Conservation (phyloP, 75 land plant species). For the Pseudotsuga menziesii region DNA sequence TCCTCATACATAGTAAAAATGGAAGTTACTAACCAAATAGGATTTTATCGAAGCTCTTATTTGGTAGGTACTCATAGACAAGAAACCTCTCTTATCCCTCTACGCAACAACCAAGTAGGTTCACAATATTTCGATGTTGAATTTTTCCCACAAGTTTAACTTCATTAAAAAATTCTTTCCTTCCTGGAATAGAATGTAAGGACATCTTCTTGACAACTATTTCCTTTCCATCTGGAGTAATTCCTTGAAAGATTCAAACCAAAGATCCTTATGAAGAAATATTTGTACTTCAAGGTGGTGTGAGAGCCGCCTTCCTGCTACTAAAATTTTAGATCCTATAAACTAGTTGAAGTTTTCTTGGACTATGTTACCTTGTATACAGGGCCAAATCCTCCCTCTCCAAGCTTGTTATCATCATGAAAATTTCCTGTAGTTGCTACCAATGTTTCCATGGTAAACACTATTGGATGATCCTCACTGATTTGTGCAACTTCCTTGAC, state of each 20-base stretch:
- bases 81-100: too few relatives aligned
- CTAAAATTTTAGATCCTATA: neutral
- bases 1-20: too few relatives aligned
- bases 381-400: neutral
- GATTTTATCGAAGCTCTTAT: too few relatives aligned
- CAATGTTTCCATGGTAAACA: neutral
- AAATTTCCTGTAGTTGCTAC: neutral
- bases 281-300: neutral
- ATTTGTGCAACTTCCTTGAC: neutral
- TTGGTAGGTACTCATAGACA: too few relatives aligned
- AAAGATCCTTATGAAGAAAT: neutral
- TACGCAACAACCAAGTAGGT: too few relatives aligned
- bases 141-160: neutral
- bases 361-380: neutral
- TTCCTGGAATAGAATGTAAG: neutral
- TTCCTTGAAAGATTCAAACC: neutral
- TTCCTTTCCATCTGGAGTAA: neutral
- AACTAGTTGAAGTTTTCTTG: neutral
- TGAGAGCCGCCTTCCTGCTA: too few relatives aligned
- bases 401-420: neutral
- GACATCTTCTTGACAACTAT: neutral
- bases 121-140: too few relatives aligned
- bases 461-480: neutral
- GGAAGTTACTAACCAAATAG: too few relatives aligned
- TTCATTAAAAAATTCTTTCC: neutral